Evolutionary conservation across 805 yeast genomes (phyloP).

Genomic region (Suhomyces prunicola): DNA sequence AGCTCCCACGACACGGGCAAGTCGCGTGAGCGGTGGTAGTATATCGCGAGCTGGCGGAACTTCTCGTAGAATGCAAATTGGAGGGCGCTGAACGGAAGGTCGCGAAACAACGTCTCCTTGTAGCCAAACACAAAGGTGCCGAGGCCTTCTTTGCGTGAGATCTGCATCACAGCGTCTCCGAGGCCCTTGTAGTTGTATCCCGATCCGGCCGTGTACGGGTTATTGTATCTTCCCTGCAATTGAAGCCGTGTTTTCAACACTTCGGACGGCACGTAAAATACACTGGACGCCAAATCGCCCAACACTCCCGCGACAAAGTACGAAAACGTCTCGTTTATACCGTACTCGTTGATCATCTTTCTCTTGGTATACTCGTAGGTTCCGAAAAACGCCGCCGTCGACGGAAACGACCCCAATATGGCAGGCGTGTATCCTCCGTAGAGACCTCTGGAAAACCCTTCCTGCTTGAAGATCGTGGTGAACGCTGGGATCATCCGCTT

Average conservation of each 20-base stretch:
- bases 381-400: slow-evolving; percentile 90
- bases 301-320: slow-evolving; percentile 83
- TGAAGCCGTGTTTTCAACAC: slow-evolving; percentile 91
- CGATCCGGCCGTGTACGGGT: slow-evolving; percentile 62
- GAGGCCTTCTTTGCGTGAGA: slow-evolving; percentile 67
- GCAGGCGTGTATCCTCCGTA: slow-evolving; percentile 95
- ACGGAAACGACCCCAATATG: slow-evolving; percentile 87
- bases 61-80: slow-evolving; percentile 95
- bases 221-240: slow-evolving; percentile 84
- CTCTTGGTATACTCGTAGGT: slow-evolving; percentile 85
- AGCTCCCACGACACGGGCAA: slow-evolving; percentile 63
- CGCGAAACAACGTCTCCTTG: slow-evolving; percentile 89
- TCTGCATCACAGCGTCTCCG: slow-evolving; percentile 63
- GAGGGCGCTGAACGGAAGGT: slow-evolving; percentile 91
- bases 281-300: slow-evolving; percentile 89
- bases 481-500: slow-evolving; percentile 75
- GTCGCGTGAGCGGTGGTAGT: slow-evolving; percentile 33
- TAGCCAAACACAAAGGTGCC: slow-evolving; percentile 83
- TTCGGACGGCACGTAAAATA: slow-evolving; percentile 93
- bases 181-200: slow-evolving; percentile 87
- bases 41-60: slow-evolving; percentile 60
- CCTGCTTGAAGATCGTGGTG: slow-evolving; percentile 69
- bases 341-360: slow-evolving; percentile 56
- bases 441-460: slow-evolving; percentile 80
- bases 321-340: slow-evolving; percentile 72